Base-by-base conservation (phyloP, 768 basidiomycete species). In the Pleurotus giganteus region DNA sequence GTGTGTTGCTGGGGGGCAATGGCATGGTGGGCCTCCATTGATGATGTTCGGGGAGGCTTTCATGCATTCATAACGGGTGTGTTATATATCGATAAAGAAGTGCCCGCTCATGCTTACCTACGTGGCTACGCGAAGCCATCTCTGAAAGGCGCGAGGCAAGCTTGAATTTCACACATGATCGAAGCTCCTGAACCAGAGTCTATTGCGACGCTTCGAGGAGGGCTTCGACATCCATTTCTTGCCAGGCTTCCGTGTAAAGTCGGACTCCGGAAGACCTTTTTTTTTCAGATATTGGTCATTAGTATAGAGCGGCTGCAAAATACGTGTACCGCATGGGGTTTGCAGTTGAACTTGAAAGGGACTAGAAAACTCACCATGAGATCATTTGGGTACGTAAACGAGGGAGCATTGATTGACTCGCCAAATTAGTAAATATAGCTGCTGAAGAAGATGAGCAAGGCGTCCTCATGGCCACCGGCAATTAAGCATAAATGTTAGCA, bases 1-100 rank as follows among this genome's bases (percentile, higher is more conserved):
- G 44, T 11, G 9, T 8, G 24, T 17, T 17, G 34, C 31, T 23
- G 49, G 49, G 49, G 34, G 12, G 32, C 46, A n/a, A 21, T 31
- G 28, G 46, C 32, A 23, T 51, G 19, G 44, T 45, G 44, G 9
- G 36, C 49, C 49, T 36, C 37, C 31, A 37, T 29, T 24, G 34
- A 24, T 34, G 27, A 51, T 51, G 49, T 51, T 51, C 49, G 49
- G 34, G 32, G 49, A 51, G 49, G 19, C 49, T 7, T 51, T 51
- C 34, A 37, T 32, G 23, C 21, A 23, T 32, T 24, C 31, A 32
- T 29, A 27, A 47, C 17, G 43, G 43, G 17, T 31, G 26, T 47
- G 31, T 47, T 47, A 29, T 47, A 47, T 47, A 47, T 51, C 49
- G 29, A 28, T 13, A 19, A 23, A 37, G 32, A 51, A 37, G 26